These are phyloP conservation scores for Mortierella sp. DNA, from an alignment of 371 early-diverging fungal genomes.

Conservation along the genomic window DNA sequence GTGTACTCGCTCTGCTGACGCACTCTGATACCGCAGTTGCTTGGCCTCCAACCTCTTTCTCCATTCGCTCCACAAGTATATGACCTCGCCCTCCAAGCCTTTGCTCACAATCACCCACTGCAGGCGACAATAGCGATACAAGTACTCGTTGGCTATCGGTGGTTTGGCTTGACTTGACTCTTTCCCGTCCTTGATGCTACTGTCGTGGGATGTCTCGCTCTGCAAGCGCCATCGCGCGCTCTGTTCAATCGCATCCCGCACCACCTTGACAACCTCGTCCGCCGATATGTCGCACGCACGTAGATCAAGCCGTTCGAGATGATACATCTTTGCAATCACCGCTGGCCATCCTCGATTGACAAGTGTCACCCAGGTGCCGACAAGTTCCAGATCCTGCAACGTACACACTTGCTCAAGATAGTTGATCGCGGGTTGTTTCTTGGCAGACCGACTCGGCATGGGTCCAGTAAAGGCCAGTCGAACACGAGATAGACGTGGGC, in stretches of 20 bases:
- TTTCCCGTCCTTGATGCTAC: background rate
- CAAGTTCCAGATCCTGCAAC: constrained; percentile 35
- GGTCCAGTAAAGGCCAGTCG: constrained; percentile 47
- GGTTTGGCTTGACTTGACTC: background rate
- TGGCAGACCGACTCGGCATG: constrained; percentile 36
- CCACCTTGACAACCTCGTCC: constrained; percentile 29
- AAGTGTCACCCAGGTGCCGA: constrained; percentile 49
- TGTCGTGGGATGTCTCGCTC: background rate
- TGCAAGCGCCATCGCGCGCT: constrained; percentile 15
- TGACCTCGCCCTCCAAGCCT: constrained; percentile 26
- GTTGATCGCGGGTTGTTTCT: constrained; percentile 39
- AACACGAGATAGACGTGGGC: constrained; percentile 30
- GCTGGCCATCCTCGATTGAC: constrained; percentile 36
- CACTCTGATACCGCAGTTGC: constrained; percentile 5
- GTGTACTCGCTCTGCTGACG: constrained; percentile 25
- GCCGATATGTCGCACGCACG: constrained; percentile 33
- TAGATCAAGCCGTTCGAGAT: constrained; percentile 41
- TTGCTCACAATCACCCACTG: constrained; percentile 47
- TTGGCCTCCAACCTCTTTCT: background rate
- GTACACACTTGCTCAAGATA: constrained; percentile 12
- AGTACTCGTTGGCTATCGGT: background rate
- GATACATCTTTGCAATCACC: constrained; percentile 14
- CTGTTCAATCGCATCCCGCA: constrained; percentile 12
- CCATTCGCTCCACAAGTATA: constrained; percentile 18
- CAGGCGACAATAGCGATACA: constrained; percentile 24